These are phyloP conservation scores for Scolecobasidium constrictum DNA, from an alignment of 2,329 filamentous ascomycete genomes.

Conservation along the genomic window DNA sequence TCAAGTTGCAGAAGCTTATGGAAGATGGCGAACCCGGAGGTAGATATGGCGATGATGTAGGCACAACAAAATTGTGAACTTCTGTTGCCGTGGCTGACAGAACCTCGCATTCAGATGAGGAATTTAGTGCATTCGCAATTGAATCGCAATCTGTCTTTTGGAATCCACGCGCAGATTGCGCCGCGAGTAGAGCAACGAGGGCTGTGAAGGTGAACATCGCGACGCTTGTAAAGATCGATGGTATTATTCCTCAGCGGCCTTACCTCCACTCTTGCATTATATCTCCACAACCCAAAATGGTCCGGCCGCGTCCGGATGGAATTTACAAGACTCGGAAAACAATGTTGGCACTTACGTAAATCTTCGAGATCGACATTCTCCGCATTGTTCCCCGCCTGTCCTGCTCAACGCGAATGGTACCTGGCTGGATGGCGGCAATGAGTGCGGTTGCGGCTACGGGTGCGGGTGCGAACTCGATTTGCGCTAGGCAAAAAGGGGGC, in stretches of 20 bases:
- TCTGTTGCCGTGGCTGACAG: neutral
- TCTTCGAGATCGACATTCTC: no score
- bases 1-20: neutral
- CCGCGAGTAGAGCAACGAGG: neutral
- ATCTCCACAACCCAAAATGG: no score
- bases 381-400: no score
- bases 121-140: neutral
- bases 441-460: neutral
- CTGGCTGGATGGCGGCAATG: neutral
- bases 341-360: no score
- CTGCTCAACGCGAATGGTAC: no score
- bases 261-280: no score
- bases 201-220: neutral
- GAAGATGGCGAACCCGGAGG: neutral
- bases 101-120: neutral
- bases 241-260: no score
- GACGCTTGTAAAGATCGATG: no score
- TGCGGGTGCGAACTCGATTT: no score
- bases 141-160: neutral
- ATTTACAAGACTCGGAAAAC: neutral
- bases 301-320: neutral
- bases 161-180: neutral
- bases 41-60: neutral
- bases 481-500: no score
- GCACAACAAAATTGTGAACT: neutral